phyloP scores from a whole-genome alignment of 148 eudicot species.

The Cornus suecica region DNA sequence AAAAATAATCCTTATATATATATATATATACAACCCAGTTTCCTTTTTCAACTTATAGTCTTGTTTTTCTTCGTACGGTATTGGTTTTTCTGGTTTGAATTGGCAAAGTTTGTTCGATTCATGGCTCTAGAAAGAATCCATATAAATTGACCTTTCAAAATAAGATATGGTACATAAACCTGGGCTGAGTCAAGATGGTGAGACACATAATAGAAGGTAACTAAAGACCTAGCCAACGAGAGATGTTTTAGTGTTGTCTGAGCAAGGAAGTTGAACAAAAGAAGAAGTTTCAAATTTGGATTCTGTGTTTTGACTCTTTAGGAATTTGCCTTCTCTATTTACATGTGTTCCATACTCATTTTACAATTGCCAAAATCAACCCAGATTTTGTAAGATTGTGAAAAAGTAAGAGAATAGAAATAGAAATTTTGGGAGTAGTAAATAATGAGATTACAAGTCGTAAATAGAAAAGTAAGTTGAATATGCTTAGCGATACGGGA shows the following conservation, averaged over 20 bases:
- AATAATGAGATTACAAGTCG: too few relatives aligned
- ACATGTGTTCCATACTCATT: too few relatives aligned
- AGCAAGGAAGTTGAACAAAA: not conserved
- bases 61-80: not conserved
- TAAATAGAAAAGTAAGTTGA: too few relatives aligned
- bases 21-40: too few relatives aligned
- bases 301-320: too few relatives aligned
- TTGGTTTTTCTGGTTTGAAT: not conserved
- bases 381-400: too few relatives aligned
- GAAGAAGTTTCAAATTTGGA: not conserved
- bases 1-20: not conserved
- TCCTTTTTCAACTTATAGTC: not conserved
- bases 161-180: not conserved
- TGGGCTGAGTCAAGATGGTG: not conserved
- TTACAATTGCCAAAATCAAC: too few relatives aligned
- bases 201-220: not conserved
- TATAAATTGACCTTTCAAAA: slow-evolving; percentile 1
- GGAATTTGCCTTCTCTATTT: too few relatives aligned
- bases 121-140: slow-evolving; percentile 5
- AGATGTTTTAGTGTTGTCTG: not conserved
- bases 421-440: too few relatives aligned
- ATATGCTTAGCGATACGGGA: too few relatives aligned
- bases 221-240: not conserved
- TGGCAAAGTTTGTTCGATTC: not conserved
- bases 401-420: too few relatives aligned